These are phyloP conservation scores for Cryptococcus jaspeensis DNA, from an alignment of 1,284 basidiomycete genomes.

Conservation along the genomic window DNA sequence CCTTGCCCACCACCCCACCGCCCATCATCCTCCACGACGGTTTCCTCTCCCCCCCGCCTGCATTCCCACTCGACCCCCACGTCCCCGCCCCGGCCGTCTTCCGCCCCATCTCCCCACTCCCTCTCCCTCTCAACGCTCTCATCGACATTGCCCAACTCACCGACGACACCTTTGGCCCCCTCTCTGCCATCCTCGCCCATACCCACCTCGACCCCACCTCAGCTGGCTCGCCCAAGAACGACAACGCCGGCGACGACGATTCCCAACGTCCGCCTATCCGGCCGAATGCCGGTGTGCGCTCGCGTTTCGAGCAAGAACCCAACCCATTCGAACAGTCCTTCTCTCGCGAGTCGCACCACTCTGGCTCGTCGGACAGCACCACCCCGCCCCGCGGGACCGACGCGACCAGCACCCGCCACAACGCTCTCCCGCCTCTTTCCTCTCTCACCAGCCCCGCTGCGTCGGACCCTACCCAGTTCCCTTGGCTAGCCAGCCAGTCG, in stretches of 20 bases:
- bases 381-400: slow-evolving; percentile 53
- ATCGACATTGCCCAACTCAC: slow-evolving; percentile 3
- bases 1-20: no score
- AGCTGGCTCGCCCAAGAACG: background rate
- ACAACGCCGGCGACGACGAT: no score
- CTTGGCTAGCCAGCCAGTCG: slow-evolving; percentile 66
- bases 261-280: slow-evolving; percentile 39
- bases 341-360: slow-evolving; percentile 57
- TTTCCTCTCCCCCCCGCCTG: no score
- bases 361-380: slow-evolving; percentile 54
- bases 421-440: slow-evolving; percentile 78
- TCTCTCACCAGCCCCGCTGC: slow-evolving; percentile 73
- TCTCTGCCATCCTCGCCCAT: slow-evolving; percentile 2
- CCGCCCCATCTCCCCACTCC: no score
- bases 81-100: no score
- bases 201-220: slow-evolving; percentile 1
- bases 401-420: slow-evolving; percentile 44
- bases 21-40: no score
- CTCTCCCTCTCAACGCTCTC: no score
- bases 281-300: slow-evolving; percentile 30
- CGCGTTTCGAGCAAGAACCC: slow-evolving; percentile 66
- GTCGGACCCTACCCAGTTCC: slow-evolving; percentile 64
- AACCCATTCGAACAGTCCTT: slow-evolving; percentile 98
- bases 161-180: background rate
- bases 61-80: no score